Percentiles rank a stretch among this genome's conserved stretches.
These are phyloP conservation scores for Phalaenopsis aphrodite DNA, from an alignment of 106 monocot genomes.

Conservation along the genomic window DNA sequence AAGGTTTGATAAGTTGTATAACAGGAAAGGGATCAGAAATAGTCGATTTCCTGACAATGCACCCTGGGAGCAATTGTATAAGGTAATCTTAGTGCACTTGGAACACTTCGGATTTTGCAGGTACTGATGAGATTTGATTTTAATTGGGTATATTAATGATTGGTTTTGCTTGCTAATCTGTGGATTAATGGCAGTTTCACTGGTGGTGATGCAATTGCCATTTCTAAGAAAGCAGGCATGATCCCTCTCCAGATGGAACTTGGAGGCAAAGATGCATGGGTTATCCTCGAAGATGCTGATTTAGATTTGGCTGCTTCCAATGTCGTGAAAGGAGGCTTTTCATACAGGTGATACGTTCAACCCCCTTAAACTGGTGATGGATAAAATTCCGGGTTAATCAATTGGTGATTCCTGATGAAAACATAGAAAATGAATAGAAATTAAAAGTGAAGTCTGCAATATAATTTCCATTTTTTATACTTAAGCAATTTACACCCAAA, in stretches of 20 bases:
- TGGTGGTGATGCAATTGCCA: slow-evolving; percentile 92
- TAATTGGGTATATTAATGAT: neutral
- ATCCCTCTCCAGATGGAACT: slow-evolving; percentile 98
- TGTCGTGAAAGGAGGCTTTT: slow-evolving; percentile 98
- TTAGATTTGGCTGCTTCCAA: slow-evolving; percentile 86
- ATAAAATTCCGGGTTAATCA: neutral
- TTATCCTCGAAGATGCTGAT: slow-evolving; percentile 96
- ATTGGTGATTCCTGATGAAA: neutral
- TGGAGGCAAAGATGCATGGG: slow-evolving; percentile 97
- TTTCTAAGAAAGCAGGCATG: slow-evolving; percentile 98
- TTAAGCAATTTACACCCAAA: no score
- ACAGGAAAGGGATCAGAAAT: slow-evolving; percentile 99
- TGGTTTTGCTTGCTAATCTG: neutral
- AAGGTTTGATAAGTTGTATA: slow-evolving; percentile 83
- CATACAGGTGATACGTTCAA: slow-evolving; percentile 64
- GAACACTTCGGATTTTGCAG: neutral
- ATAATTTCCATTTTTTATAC: no score
- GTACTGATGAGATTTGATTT: neutral
- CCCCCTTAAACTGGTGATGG: neutral
- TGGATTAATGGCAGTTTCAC: slow-evolving; percentile 56
- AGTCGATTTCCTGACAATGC: slow-evolving; percentile 98
- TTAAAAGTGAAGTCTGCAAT: neutral
- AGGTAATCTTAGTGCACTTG: slow-evolving; percentile 34
- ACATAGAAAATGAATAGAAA: neutral
- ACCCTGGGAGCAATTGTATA: slow-evolving; percentile 92